These are phyloP conservation scores for Craspedostauros australis DNA, from an alignment of 108 stramenopile genomes.

Conservation along the genomic window DNA sequence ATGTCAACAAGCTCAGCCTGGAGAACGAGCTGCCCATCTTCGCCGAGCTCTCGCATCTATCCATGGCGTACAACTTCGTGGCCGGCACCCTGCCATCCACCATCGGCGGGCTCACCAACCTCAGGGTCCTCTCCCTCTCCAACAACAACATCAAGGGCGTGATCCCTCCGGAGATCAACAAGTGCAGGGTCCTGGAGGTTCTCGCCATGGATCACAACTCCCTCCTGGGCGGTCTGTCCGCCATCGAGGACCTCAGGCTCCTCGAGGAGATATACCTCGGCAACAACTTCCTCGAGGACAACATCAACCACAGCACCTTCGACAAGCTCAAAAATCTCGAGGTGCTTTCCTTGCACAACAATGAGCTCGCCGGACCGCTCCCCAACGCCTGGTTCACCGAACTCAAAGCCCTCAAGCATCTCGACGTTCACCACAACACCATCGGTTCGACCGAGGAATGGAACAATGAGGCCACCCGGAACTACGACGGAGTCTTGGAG, in stretches of 20 bases:
- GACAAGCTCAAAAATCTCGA: conserved; percentile 28
- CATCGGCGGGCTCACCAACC: conserved; percentile 14
- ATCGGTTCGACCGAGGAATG: conserved; percentile 14
- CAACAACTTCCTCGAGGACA: conserved; percentile 37
- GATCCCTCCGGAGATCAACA: conserved; percentile 15
- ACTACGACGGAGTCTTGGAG: conserved; percentile 4
- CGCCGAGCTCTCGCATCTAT: conserved; percentile 9
- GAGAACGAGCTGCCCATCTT: conserved; percentile 6
- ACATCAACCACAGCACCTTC: conserved; percentile 33
- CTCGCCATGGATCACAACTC: conserved; percentile 13
- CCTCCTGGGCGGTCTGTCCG: conserved; percentile 11
- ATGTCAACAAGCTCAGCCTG: background rate
- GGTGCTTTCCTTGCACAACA: conserved; percentile 52
- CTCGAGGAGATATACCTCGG: conserved; percentile 38
- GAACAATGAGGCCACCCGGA: background rate
- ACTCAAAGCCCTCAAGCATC: conserved; percentile 6
- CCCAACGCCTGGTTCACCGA: conserved; percentile 24
- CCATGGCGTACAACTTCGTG: conserved; percentile 12
- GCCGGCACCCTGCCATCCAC: conserved; percentile 13
- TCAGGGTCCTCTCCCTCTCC: conserved; percentile 33
- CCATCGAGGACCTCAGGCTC: conserved; percentile 27
- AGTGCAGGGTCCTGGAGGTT: conserved; percentile 2
- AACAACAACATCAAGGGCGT: conserved; percentile 27
- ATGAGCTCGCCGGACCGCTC: conserved; percentile 43
- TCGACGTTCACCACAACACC: conserved; percentile 20